These are phyloP conservation scores for Colletotrichum simmondsii DNA, from an alignment of 2,329 filamentous ascomycete species.

Conservation along the genomic window DNA sequence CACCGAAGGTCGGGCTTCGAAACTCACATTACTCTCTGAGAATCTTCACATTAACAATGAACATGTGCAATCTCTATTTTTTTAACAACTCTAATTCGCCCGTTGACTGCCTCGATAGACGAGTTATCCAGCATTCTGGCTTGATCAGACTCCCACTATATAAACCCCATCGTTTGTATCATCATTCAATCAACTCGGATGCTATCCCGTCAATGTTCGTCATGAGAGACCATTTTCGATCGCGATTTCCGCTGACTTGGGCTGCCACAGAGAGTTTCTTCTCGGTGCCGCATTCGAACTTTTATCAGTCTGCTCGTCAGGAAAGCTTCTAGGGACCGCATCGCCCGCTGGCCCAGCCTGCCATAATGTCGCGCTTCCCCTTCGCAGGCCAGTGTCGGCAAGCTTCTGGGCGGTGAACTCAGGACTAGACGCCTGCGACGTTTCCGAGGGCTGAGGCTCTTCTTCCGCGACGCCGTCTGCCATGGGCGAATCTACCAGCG, in stretches of 20 bases:
- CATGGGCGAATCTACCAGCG: constrained; percentile 15
- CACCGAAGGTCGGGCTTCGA: background rate
- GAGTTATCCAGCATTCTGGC: background rate
- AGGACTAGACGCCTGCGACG: constrained; percentile 20
- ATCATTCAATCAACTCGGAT: background rate
- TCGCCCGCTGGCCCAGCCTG: background rate
- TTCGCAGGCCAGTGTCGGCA: constrained; percentile 7
- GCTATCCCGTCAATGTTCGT: background rate
- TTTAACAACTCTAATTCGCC: background rate
- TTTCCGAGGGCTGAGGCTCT: background rate
- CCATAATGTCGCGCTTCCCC: constrained; percentile 25
- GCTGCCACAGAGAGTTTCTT: constrained; percentile 16
- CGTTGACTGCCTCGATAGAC: background rate
- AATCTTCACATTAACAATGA: background rate
- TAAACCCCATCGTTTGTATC: constrained; percentile 1
- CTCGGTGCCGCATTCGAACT: background rate
- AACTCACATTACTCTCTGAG: no score
- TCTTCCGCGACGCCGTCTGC: background rate
- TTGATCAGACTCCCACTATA: background rate
- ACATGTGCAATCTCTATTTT: background rate
- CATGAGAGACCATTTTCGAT: constrained; percentile 5
- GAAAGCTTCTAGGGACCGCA: constrained; percentile 17
- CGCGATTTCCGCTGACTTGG: constrained; percentile 1
- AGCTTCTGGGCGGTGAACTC: constrained; percentile 22
- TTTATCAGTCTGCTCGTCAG: background rate